Base-by-base conservation (phyloP, 208 protist genomes). In the Acanthamoeba divionensis region DNA sequence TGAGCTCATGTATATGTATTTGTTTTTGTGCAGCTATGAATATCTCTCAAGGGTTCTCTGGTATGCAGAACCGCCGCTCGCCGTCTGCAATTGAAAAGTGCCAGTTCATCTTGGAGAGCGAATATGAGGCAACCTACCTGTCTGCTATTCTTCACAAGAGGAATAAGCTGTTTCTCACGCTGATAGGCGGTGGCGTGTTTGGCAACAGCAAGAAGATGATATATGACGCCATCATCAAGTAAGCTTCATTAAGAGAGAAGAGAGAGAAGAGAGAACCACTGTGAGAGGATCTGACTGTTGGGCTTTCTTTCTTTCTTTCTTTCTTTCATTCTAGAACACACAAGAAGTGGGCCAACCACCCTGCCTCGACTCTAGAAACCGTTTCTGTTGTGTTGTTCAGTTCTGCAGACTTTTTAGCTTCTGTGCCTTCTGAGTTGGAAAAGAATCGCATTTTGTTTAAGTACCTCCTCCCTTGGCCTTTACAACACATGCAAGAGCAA, bases 171-270 rank as follows among this genome's bases (percentile, higher is more conserved):
- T 55, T 88, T 44, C 57, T 88, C 55, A 88, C 79, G 15, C 48
- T 88, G 15, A 88, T 88, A 26, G 79, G 79, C 52, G 79, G 79
- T n/a, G 79, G 79, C 55, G 79, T 88, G 55, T 88, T 88, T 50
- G 79, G 79, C 4, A 88, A 88, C 79, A 65, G 50, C 31, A 65
- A 65, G 55, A 38, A 88, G 79, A 41, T 38, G 8, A 88, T 88
- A 36, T 69, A 88, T 38, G 55, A 52, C 0, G 79, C 79, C 15
- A 88, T 88, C 79, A 21, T 88, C 15, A 88, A 88, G 36, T n/a
- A n/a, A n/a, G n/a, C n/a, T n/a, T n/a, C n/a, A n/a, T n/a, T n/a
- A n/a, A n/a, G n/a, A n/a, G n/a, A n/a, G n/a, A n/a, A n/a, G n/a
- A n/a, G n/a, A n/a, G n/a, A n/a, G n/a, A n/a, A n/a, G n/a, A n/a